phyloP scores from a whole-genome alignment of 2,329 filamentous ascomycete species.

The Verticillium nonalfalfae region DNA sequence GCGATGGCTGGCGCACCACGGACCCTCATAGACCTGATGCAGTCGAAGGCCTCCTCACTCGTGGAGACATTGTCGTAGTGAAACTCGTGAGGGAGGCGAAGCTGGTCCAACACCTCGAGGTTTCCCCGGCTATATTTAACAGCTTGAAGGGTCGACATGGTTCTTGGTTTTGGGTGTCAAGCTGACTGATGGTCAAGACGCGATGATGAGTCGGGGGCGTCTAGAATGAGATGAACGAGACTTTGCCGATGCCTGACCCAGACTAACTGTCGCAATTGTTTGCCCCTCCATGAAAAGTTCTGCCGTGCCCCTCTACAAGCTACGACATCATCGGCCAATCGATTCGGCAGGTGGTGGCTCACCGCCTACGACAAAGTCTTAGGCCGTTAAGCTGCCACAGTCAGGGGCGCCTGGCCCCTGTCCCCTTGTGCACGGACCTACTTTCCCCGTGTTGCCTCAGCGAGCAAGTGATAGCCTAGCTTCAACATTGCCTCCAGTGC shows the following conservation, averaged over 20 bases:
- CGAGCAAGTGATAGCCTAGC: not conserved
- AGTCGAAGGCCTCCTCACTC: constrained; percentile 71
- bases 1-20: constrained; percentile 89
- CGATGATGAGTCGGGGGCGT: constrained; percentile 12
- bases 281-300: constrained; percentile 14
- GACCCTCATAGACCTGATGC: constrained; percentile 73
- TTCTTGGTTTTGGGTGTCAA: not conserved
- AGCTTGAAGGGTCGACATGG: constrained; percentile 61
- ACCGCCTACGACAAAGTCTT: constrained; percentile 1
- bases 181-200: not conserved
- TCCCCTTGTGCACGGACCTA: no score
- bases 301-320: constrained; percentile 14
- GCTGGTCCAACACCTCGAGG: constrained; percentile 74
- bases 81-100: constrained; percentile 74
- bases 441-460: not conserved
- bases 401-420: no score
- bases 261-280: constrained; percentile 1
- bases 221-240: not conserved
- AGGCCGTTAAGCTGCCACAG: no score
- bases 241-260: not conserved
- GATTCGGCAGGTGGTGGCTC: not conserved
- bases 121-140: constrained; percentile 69
- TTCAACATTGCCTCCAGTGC: not conserved
- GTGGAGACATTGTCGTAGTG: constrained; percentile 69
- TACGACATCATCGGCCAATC: constrained; percentile 5